These are phyloP conservation scores for Solanum ahanhuiri DNA, from an alignment of 257 asterid species.

Conservation along the genomic window DNA sequence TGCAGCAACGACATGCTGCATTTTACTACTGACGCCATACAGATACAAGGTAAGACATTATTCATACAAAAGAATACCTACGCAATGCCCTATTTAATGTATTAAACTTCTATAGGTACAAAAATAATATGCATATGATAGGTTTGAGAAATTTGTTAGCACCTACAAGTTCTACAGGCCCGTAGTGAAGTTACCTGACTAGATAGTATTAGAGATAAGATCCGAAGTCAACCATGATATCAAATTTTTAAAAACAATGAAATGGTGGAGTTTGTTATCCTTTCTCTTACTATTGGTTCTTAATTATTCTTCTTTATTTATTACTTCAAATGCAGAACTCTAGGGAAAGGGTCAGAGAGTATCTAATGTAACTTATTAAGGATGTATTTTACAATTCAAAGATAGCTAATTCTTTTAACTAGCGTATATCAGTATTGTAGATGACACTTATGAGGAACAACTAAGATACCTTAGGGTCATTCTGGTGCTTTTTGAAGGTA, in stretches of 20 bases:
- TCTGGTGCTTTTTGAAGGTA: no score
- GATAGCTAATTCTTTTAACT: no score
- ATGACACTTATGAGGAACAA: no score
- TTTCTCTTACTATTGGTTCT: neutral
- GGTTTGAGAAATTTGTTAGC: neutral
- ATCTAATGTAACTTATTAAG: neutral
- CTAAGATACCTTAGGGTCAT: no score
- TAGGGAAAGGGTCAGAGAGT: neutral
- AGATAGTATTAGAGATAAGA: neutral
- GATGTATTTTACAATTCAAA: no score
- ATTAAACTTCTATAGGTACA: neutral
- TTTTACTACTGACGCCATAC: neutral
- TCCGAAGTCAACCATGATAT: neutral
- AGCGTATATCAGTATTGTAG: no score
- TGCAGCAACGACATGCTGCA: no score
- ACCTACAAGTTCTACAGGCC: neutral
- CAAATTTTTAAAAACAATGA: neutral
- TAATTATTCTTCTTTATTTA: neutral
- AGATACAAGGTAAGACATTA: neutral
- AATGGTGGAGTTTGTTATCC: neutral
- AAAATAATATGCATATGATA: no score
- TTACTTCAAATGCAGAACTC: neutral
- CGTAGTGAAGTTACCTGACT: neutral
- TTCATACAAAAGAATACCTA: neutral
- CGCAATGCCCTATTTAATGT: neutral